Evolutionary conservation across 768 basidiomycete genomes (phyloP), one percentile per base, ranked within the genome.

Genomic region (Tricholoma terreum): DNA sequence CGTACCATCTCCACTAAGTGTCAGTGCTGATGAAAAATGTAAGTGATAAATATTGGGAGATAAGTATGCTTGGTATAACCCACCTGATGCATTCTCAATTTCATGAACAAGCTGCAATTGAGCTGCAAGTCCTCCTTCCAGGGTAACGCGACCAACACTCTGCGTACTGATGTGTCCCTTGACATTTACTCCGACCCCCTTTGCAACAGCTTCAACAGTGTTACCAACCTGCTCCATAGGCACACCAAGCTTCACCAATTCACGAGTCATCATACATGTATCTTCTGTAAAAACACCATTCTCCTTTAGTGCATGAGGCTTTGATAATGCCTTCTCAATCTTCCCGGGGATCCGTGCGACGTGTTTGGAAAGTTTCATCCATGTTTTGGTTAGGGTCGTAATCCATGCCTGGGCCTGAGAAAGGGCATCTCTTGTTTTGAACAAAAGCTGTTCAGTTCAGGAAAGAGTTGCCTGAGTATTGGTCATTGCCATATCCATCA

Each of bases 1-100:
- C 10, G 67, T 69, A 0, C 65, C 64, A 49, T 69, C 63, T 2
- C 61, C 54, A 34, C 62, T 64, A 14, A 64, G 15, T 14, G 61
- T 62, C 12, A 64, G 22, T 27, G 24, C 24, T 27, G 24, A 27
- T 27, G 24, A 27, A 27, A 27, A 27, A 27, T 27, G 24, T 27
- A 27, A 6, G 24, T 3, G 6, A n/a, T n/a, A n/a, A 27, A 27
- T 27, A 27, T 27, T 27, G 24, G 24, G 24, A 27, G 24, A 27
- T 27, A 27, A 27, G 24, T 27, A 27, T 27, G 24, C 24, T 27
- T 27, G 24, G 24, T 27, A 27, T 27, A 27, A 27, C 24, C 24
- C 24, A 11, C 51, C 63, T 67, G 7, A 35, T 43, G 45, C 27
- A 15, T 30, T 17, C 2, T 4, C 3, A 17, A 58, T 52, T 36